Evolutionary conservation across 2,329 filamentous ascomycete species (phyloP), one percentile per base, ranked within the genome.

Genomic region (Neocucurbitaria cava): DNA sequence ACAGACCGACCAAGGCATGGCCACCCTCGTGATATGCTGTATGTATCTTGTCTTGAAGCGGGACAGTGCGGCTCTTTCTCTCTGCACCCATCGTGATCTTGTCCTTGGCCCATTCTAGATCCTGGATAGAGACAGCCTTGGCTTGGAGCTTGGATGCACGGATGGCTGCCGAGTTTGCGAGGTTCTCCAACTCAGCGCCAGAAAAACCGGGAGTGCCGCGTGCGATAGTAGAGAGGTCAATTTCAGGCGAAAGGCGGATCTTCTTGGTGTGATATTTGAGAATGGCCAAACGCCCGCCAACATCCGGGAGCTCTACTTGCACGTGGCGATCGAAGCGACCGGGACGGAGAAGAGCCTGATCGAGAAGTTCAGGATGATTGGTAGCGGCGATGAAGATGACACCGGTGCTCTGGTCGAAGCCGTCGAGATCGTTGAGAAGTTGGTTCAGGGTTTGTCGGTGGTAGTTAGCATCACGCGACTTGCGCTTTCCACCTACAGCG

Each of bases 381-480:
- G 95, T 99, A 3, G 95, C 95, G 46, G 89, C 95, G 57, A 99
- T 89, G 71, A 99, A 94, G 71, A 99, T 96, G 24, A 99, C 92
- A 61, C 93, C 92, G 61, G 89, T 95, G 69, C 91, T 92, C 74
- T 97, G 93, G 53, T 96, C 92, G 71, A 99, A 99, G 21, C 96
- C 96, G 68, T 99, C 96, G 35, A 99, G 85, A 75, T 99, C 95
- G 17, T 96, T 98, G 52, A 99, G 85, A 49, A 99, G 85, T 78
- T 99, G 95, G 73, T 99, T 99, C 61, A 99, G 84, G 0, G 95
- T 99, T 78, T 99, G 96, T 76, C 97, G 97, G 62, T 94, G 91
- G 73, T 99, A 96, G 13, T 92, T 91, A 23, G 93, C 92, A 76
- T 99, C 96, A 54, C 92, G 85, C 43, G 95, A 90, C 69, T 97